phyloP scores from a whole-genome alignment of 1,284 basidiomycete genomes.

The Trichosporon sp. region DNA sequence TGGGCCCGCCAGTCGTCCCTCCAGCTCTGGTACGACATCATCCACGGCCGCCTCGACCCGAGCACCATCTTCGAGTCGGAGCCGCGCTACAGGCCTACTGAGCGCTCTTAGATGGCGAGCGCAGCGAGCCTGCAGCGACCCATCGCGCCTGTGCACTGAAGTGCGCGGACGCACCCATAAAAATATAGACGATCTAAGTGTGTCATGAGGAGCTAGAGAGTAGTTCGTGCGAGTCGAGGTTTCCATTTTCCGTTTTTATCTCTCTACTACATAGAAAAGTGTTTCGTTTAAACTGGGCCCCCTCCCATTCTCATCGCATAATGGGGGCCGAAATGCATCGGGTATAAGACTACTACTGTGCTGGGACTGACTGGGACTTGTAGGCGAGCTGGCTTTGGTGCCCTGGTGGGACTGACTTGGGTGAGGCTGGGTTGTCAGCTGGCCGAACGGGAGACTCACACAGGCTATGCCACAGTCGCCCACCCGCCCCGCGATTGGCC shows the following conservation, averaged over 20 bases:
- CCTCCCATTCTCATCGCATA: not conserved
- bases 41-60: constrained; percentile 65
- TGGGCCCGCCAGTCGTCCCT: constrained; percentile 96
- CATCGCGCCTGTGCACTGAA: not conserved
- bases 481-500: too few relatives aligned
- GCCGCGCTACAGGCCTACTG: constrained; percentile 25
- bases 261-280: not conserved
- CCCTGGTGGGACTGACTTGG: not conserved
- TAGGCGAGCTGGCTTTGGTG: not conserved
- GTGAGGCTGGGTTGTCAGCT: too few relatives aligned
- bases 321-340: not conserved
- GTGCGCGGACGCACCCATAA: not conserved
- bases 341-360: not conserved
- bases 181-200: not conserved
- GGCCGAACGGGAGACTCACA: too few relatives aligned
- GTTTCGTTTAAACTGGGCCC: not conserved
- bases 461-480: too few relatives aligned
- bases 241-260: not conserved
- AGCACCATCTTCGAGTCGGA: constrained; percentile 40
- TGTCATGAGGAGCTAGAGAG: not conserved
- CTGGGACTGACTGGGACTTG: not conserved
- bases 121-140: not conserved
- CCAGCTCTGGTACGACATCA: constrained; percentile 95
- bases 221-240: not conserved
- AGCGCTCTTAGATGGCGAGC: constrained; percentile 11